These are phyloP conservation scores for Clathrospora elynae DNA, from an alignment of 2,329 filamentous ascomycete genomes.

Conservation along the genomic window DNA sequence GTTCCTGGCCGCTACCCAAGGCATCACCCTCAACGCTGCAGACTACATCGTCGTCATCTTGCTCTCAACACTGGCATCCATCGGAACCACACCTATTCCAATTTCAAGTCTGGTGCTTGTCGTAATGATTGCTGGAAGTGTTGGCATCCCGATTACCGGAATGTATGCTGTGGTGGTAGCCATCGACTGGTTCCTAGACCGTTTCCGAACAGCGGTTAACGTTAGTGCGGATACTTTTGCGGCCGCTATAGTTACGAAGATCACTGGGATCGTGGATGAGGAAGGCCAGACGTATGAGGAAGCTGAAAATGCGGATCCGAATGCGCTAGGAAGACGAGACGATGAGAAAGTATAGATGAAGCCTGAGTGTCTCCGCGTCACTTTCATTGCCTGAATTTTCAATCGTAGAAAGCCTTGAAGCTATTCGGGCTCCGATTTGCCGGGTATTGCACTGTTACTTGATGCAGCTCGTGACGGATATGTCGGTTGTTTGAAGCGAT, in stretches of 20 bases:
- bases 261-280: constrained; percentile 46
- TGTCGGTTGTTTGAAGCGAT: too few species aligned
- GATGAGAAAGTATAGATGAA: constrained; percentile 11
- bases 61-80: constrained; percentile 58
- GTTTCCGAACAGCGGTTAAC: constrained; percentile 60
- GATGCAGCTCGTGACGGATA: too few species aligned
- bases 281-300: constrained; percentile 32
- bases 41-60: constrained; percentile 59
- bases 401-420: too few species aligned
- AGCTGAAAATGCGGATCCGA: constrained; percentile 11
- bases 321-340: constrained; percentile 11
- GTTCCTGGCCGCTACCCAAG: constrained; percentile 59
- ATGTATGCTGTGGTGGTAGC: constrained; percentile 61
- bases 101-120: constrained; percentile 58
- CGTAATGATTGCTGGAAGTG: constrained; percentile 57
- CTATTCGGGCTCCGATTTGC: too few species aligned
- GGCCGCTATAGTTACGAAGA: constrained; percentile 47
- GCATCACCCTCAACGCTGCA: constrained; percentile 49
- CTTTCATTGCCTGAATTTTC: too few species aligned
- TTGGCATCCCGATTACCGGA: constrained; percentile 54
- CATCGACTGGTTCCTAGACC: constrained; percentile 63
- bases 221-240: constrained; percentile 59
- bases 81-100: constrained; percentile 61
- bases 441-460: too few species aligned
- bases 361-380: too few species aligned